These are phyloP conservation scores for Penicillium ochrochloron DNA, from an alignment of 495 filamentous ascomycete genomes.

Conservation along the genomic window DNA sequence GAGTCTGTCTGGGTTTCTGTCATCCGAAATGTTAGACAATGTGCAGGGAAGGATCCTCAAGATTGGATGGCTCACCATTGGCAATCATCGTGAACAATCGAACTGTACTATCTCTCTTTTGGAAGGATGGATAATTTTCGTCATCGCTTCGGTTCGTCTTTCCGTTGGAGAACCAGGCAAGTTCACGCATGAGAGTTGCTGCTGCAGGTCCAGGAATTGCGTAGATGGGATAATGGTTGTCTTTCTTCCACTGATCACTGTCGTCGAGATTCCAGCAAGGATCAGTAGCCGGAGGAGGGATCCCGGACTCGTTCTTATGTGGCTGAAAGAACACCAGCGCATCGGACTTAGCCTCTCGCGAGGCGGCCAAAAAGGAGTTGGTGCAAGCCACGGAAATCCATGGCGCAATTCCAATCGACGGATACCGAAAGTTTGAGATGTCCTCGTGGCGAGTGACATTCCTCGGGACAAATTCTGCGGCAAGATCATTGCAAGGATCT, in stretches of 20 bases:
- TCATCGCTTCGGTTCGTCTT: conserved; percentile 42
- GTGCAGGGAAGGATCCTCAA: neutral
- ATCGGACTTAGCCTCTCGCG: conserved; percentile 56
- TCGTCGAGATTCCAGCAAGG: conserved; percentile 69
- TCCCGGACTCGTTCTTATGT: conserved; percentile 50
- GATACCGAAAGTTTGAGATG: conserved; percentile 58
- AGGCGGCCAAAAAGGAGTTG: conserved; percentile 66
- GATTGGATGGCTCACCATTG: conserved; percentile 37
- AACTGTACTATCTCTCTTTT: conserved; percentile 57
- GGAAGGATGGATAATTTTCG: conserved; percentile 3
- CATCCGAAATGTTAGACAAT: neutral
- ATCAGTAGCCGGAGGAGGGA: conserved; percentile 65
- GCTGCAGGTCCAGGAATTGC: conserved; percentile 74
- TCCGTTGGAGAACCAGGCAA: conserved; percentile 77
- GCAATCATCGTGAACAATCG: conserved; percentile 68
- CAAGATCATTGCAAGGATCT: conserved; percentile 64
- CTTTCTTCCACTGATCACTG: conserved; percentile 62
- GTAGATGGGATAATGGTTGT: conserved; percentile 77
- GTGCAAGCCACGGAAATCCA: conserved; percentile 79
- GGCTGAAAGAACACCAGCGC: conserved; percentile 80
- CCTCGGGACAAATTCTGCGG: conserved; percentile 62
- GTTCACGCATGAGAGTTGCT: conserved; percentile 67
- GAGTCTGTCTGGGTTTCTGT: conserved; percentile 10
- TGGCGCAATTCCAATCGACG: conserved; percentile 83
- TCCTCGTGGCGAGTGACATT: conserved; percentile 74